Evolutionary conservation across 2,329 filamentous ascomycete genomes (phyloP).

Genomic region (Berkeleyomyces basicola): DNA sequence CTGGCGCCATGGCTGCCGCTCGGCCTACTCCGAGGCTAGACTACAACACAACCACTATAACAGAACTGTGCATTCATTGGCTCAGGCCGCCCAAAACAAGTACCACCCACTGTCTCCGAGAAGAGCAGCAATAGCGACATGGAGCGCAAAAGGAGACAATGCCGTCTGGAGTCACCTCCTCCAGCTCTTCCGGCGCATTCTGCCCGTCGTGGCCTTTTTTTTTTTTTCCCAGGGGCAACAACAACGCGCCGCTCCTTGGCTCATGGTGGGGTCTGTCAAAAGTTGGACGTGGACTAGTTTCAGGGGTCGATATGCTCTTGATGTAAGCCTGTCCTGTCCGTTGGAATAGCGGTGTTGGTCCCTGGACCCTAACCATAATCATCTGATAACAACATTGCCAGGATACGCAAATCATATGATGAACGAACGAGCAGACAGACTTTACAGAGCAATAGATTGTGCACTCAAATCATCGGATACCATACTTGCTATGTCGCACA

Average conservation of each 20-base stretch:
- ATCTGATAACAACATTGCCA: not conserved
- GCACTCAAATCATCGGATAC: too few relatives aligned
- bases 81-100: too few relatives aligned
- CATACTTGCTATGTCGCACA: too few relatives aligned
- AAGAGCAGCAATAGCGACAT: too few relatives aligned
- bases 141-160: not conserved
- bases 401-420: not conserved
- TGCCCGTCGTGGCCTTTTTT: not conserved
- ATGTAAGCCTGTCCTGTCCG: not conserved
- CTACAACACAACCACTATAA: not conserved
- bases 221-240: not conserved
- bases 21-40: not conserved
- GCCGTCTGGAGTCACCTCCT: not conserved
- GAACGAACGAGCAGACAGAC: not conserved
- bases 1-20: not conserved
- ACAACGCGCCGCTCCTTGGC: not conserved
- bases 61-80: too few relatives aligned
- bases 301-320: slow-evolving; percentile 3
- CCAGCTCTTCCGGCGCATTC: not conserved
- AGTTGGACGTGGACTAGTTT: slow-evolving; percentile 1
- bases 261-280: not conserved
- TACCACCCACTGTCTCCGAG: too few relatives aligned
- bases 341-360: not conserved
- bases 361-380: not conserved
- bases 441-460: too few relatives aligned